phyloP scores from a whole-genome alignment of 2,329 filamentous ascomycete genomes.

The Cladosporium oxysporum region DNA sequence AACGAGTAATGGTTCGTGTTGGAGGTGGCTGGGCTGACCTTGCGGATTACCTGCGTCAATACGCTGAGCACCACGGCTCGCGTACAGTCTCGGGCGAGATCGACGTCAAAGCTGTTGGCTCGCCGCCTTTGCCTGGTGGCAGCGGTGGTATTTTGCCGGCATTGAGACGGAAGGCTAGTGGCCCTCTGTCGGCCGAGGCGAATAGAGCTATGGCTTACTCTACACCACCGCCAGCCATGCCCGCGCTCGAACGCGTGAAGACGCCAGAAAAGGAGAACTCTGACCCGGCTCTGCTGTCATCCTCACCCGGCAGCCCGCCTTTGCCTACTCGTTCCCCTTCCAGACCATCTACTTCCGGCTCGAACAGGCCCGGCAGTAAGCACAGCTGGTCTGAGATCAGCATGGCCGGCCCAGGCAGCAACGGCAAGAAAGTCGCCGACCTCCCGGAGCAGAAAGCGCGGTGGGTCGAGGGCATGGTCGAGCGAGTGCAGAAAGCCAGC shows the following conservation, averaged over 20 bases:
- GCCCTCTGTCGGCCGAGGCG: slow-evolving; percentile 14
- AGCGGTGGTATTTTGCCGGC: slow-evolving; percentile 34
- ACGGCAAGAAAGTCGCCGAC: slow-evolving; percentile 51
- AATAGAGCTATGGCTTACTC: neutral
- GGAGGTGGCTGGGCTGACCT: slow-evolving; percentile 98
- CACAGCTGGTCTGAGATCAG: slow-evolving; percentile 25
- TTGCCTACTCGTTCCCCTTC: slow-evolving; percentile 14
- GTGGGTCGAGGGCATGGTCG: slow-evolving; percentile 83
- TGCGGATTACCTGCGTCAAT: slow-evolving; percentile 91
- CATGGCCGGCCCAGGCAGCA: slow-evolving; percentile 2
- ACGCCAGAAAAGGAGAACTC: neutral
- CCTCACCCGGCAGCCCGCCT: neutral
- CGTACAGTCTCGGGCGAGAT: slow-evolving; percentile 62
- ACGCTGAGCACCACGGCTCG: slow-evolving; percentile 88
- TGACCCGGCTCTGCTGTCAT: neutral
- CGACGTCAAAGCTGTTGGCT: slow-evolving; percentile 53
- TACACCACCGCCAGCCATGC: neutral
- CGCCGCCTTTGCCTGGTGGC: slow-evolving; percentile 26
- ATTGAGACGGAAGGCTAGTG: slow-evolving; percentile 21
- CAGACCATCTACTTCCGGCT: slow-evolving; percentile 22
- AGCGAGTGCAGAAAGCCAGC: slow-evolving; percentile 72
- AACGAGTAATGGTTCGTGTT: slow-evolving; percentile 96
- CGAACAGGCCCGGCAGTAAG: slow-evolving; percentile 28
- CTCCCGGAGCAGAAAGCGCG: slow-evolving; percentile 67
- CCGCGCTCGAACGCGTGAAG: neutral